phyloP scores from a whole-genome alignment of 352 stramenopile species.

The Phytophthora podocarpi region DNA sequence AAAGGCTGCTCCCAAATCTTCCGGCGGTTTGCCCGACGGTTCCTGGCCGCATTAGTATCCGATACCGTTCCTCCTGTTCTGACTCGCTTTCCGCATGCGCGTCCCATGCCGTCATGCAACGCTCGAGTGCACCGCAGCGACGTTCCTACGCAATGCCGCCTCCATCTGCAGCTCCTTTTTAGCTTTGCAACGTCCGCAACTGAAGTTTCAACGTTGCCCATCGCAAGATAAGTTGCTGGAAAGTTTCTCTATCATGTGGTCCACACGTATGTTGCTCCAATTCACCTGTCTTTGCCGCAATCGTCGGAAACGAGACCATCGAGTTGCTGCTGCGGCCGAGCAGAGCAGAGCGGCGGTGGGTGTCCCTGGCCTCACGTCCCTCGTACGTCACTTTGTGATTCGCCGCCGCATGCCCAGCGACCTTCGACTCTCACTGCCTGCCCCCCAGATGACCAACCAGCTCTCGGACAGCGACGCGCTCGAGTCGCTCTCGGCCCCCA shows the following conservation, averaged over 20 bases:
- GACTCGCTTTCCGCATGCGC: no score
- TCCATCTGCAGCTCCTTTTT: no score
- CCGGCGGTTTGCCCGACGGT: conserved; percentile 14
- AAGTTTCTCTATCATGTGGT: background rate
- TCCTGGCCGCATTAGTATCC: conserved; percentile 4
- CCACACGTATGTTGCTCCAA: conserved; percentile 8
- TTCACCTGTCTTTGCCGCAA: background rate
- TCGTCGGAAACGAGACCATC: background rate
- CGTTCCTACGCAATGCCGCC: no score
- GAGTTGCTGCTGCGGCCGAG: no score
- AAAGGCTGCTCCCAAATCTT: conserved; percentile 16
- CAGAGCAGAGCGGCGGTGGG: no score
- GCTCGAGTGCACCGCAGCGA: no score
- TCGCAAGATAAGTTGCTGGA: background rate
- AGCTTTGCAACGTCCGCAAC: no score
- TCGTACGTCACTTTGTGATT: conserved; percentile 26
- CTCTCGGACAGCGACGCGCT: conserved; percentile 23
- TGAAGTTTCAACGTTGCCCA: no score
- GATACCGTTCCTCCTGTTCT: background rate
- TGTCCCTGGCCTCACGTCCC: conserved; percentile 10
- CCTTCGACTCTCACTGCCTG: no score
- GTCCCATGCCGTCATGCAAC: no score
- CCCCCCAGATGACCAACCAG: conserved; percentile 46
- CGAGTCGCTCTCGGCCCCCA: conserved; percentile 4
- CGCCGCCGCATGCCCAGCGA: conserved; percentile 12